Evolutionary conservation across 192 early-diverging fungal species (phyloP), one percentile per base, ranked within the genome.

Genomic region (Coemansia sp.): DNA sequence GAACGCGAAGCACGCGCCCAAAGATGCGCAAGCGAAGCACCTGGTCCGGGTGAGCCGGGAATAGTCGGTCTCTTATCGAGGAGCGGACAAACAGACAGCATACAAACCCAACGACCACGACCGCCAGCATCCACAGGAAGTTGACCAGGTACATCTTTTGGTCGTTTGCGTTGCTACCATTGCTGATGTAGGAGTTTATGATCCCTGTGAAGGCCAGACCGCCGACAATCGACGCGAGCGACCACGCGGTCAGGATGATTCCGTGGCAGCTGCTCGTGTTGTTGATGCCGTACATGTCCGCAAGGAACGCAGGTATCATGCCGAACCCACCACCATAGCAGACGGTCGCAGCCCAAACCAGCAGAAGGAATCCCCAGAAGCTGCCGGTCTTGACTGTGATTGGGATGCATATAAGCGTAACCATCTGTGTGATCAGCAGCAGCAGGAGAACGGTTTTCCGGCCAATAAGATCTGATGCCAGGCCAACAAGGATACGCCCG

Each of bases 261-360:
- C 90, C 90, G 75, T 92, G 88, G 40, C 87, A 84, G 42, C 87
- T 86, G 31, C 88, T 87, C 31, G 86, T 86, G 79, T 92, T 92
- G 81, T 83, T 83, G 57, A 83, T 79, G 7, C 87, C 87, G 57
- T 88, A 92, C 84, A 88, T 88, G 55, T 92, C 90, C 41, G 88
- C 75, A 4, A 92, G 73, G 72, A 88, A 89, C 9, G 88, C 87
- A 0, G 88, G 90, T 47, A 92, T 87, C 74, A 87, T 81, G 41
- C 88, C 90, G 54, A 90, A 90, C 6, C 90, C 90, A 42, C 84
- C 87, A 55, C 90, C 90, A 57, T 90, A 92, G 76, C 84, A 88
- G 17, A 84, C 70, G 8, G 87, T 87, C 55, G 88, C 82, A 19
- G 76, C 59, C 83, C 86, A 89, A 41, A 87, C 68, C 6, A 81